phyloP scores from a whole-genome alignment of 2,329 filamentous ascomycete genomes.

The Ophiognomonia clavigignenti-juglandacearum region DNA sequence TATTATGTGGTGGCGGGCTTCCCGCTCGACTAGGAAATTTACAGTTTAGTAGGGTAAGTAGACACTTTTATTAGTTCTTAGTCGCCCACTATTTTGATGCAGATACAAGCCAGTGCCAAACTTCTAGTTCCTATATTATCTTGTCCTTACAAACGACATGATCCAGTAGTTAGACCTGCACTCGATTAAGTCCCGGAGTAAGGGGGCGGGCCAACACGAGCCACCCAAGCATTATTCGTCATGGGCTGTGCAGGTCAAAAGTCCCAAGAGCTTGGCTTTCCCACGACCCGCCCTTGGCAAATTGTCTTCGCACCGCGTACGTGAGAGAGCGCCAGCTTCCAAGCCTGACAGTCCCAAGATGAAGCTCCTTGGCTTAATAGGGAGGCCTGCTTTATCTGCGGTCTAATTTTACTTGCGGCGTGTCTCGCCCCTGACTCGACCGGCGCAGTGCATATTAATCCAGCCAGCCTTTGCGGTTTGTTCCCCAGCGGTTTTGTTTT shows the following conservation, averaged over 20 bases:
- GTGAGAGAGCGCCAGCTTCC: neutral
- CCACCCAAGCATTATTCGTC: neutral
- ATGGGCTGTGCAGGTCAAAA: neutral
- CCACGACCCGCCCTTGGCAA: neutral
- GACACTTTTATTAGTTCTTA: too few species aligned
- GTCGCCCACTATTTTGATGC: too few species aligned
- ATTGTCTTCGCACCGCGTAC: neutral
- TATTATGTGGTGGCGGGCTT: too few species aligned
- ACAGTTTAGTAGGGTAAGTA: too few species aligned
- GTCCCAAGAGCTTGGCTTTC: slow-evolving; percentile 4
- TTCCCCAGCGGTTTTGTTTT: neutral
- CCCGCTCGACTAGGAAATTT: too few species aligned
- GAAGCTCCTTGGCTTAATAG: slow-evolving; percentile 5
- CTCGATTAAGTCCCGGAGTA: too few species aligned
- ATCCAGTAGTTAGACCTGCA: too few species aligned
- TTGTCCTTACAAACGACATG: too few species aligned
- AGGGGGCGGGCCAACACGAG: neutral
- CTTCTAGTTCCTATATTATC: too few species aligned
- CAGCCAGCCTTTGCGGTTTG: slow-evolving; percentile 1
- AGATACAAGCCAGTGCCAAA: too few species aligned
- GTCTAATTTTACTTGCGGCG: slow-evolving; percentile 11
- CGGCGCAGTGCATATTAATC: neutral
- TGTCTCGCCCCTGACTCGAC: slow-evolving; percentile 2
- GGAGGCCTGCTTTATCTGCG: neutral
- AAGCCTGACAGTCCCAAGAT: neutral